Percentiles rank a stretch among this genome's conserved stretches.
Conservation (phyloP, 331 rosid species). For the Spiraea crenata region DNA sequence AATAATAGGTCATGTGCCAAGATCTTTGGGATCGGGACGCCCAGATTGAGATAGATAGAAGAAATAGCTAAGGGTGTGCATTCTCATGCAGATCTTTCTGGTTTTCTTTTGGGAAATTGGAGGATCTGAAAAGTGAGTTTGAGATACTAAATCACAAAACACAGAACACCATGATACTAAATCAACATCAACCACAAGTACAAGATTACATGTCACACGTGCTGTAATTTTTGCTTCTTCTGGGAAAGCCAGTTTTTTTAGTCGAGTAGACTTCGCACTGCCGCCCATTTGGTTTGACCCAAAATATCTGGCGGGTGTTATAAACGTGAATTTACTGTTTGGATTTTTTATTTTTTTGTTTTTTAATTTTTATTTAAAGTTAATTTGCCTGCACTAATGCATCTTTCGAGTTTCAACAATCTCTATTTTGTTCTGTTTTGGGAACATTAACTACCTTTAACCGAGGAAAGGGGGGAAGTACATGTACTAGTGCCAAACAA, state of each 20-base stretch:
- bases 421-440: slow-evolving; percentile 9
- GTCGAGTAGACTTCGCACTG: no score
- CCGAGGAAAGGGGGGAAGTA: background rate
- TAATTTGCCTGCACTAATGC: background rate
- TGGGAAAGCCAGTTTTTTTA: background rate
- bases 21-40: background rate
- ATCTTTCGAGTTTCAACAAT: background rate
- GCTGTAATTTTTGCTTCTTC: background rate
- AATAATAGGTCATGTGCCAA: slow-evolving; percentile 5
- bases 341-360: no score
- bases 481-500: background rate
- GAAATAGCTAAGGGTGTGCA: background rate
- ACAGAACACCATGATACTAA: no score
- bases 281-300: slow-evolving; percentile 15
- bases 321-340: background rate
- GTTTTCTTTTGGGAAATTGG: background rate
- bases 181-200: background rate
- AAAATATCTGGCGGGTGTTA: background rate
- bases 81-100: background rate
- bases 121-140: no score
- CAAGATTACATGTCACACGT: background rate
- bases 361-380: no score
- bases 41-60: background rate
- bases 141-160: no score
- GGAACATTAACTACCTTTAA: background rate